Conservation (phyloP, 176 grass and related monocot species). For the Neostapfia colusana region DNA sequence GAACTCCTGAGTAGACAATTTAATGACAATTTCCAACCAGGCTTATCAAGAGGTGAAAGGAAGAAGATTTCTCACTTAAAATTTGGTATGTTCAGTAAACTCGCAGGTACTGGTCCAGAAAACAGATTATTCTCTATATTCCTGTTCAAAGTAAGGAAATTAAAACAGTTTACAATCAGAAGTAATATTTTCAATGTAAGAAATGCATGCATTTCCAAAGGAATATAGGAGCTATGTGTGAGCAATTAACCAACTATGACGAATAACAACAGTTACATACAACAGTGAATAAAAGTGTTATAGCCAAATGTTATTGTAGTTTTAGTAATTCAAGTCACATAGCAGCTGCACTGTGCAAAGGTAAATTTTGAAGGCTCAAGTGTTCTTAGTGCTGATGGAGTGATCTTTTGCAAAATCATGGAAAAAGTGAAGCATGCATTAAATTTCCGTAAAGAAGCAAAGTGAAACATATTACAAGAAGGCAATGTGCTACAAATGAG, state of each 20-base stretch:
- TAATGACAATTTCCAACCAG: slow-evolving; percentile 7
- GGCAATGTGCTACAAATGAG: not conserved
- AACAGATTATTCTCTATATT: slow-evolving; percentile 97
- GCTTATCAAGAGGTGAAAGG: slow-evolving; percentile 25
- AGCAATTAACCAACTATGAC: not conserved
- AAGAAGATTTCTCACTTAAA: slow-evolving; percentile 80
- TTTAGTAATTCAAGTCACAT: not conserved
- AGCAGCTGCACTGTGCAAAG: slow-evolving; percentile 6
- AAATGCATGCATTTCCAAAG: not conserved
- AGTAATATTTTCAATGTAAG: slow-evolving; percentile 8
- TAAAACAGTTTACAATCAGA: slow-evolving; percentile 16
- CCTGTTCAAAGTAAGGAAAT: slow-evolving; percentile 52
- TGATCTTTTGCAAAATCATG: not conserved
- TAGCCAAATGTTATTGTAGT: not conserved
- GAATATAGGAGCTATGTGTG: not conserved
- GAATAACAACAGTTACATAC: not conserved
- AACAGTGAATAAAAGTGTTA: not conserved
- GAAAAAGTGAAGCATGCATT: not conserved
- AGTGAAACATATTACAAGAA: slow-evolving; percentile 13
- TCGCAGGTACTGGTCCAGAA: slow-evolving; percentile 80
- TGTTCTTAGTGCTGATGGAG: slow-evolving; percentile 16
- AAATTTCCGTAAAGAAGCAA: slow-evolving; percentile 26
- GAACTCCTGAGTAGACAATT: slow-evolving; percentile 3
- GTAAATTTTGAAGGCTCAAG: not conserved
- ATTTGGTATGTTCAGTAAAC: slow-evolving; percentile 70